Conservation (phyloP, 2,329 filamentous ascomycete genomes). For the Fusarium sacchari region DNA sequence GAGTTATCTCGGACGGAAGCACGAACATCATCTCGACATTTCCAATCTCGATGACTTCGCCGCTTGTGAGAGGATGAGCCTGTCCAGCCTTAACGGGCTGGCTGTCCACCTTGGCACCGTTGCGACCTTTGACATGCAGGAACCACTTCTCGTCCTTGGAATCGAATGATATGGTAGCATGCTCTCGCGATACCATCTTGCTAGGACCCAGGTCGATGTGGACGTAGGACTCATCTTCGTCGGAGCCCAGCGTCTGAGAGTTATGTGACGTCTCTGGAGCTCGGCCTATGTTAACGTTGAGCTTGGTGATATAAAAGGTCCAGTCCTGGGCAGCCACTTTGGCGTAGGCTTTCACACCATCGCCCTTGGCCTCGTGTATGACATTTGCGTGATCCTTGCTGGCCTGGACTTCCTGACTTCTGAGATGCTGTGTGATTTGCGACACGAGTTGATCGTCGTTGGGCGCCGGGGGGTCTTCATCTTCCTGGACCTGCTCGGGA, state of each 20-base stretch:
- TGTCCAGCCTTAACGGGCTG: conserved; percentile 73
- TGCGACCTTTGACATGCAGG: conserved; percentile 87
- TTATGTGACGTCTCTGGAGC: conserved; percentile 62
- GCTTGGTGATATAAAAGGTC: conserved; percentile 83
- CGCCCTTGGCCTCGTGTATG: conserved; percentile 69
- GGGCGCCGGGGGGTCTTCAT: conserved; percentile 51
- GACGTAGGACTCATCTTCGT: conserved; percentile 62
- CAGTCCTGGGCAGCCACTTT: conserved; percentile 85
- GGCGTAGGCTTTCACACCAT: conserved; percentile 78
- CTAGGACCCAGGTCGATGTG: conserved; percentile 90
- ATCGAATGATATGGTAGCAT: conserved; percentile 80
- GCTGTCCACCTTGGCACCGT: conserved; percentile 88
- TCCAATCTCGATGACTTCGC: conserved; percentile 90
- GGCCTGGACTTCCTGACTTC: conserved; percentile 63
- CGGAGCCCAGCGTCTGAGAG: conserved; percentile 53
- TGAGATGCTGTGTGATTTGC: conserved; percentile 64
- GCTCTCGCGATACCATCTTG: conserved; percentile 82
- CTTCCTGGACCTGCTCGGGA: conserved; percentile 50
- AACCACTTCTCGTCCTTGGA: conserved; percentile 78
- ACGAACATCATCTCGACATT: conserved; percentile 99
- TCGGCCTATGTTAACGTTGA: conserved; percentile 81
- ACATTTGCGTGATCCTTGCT: conserved; percentile 71
- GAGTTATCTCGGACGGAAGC: conserved; percentile 77
- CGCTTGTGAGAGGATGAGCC: conserved; percentile 77
- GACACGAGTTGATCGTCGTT: conserved; percentile 67